Base-by-base conservation (phyloP, 2,329 filamentous ascomycete species). In the Capronia coronata region DNA sequence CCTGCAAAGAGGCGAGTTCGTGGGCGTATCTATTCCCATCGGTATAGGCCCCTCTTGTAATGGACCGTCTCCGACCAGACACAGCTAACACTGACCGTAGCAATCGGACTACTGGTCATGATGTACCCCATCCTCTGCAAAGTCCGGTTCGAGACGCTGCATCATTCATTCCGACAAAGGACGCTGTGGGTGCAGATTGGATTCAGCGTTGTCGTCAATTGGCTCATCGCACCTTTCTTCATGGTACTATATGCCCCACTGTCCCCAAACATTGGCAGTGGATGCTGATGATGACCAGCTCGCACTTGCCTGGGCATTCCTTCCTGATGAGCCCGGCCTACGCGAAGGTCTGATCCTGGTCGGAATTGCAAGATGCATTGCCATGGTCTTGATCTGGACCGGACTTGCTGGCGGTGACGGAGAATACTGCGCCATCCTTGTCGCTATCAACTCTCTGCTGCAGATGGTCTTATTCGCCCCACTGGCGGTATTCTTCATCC, bases 101-200 rank as follows among this genome's bases (percentile, higher is more conserved):
- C 87, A 0, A 71, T 94, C 41, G 87, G 88, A 0, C 70, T 94
- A 1, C 74, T 94, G 1, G 82, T 94, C 35, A 94, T 94, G 87
- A 94, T 94, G 87, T 94, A 93, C 62, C 89, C 88, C 0, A 94
- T 94, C 52, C 72, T 94, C 0, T 94, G 87, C 75, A 93, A 93
- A 65, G 84, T 94, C 4, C 80, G 80, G 34, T 93, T 81, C 66
- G 87, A 94, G 65, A 78, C 79, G 0, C 68, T 94, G 8, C 86
- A 88, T 64, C 69, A 77, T 2, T 71, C 87, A 2, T 76, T 93
- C 51, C 65, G 69, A 2, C 72, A 80, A 2, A 73, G 73, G 2
- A 71, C 72, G 0, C 71, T 94, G 2, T 94, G 86, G 87, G 78
- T 80, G 43, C 87, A 94, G 65, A 78, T 94, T n/a, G 71, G 64